phyloP scores from a whole-genome alignment of 2,329 filamentous ascomycete genomes.

The Claviceps capensis region DNA sequence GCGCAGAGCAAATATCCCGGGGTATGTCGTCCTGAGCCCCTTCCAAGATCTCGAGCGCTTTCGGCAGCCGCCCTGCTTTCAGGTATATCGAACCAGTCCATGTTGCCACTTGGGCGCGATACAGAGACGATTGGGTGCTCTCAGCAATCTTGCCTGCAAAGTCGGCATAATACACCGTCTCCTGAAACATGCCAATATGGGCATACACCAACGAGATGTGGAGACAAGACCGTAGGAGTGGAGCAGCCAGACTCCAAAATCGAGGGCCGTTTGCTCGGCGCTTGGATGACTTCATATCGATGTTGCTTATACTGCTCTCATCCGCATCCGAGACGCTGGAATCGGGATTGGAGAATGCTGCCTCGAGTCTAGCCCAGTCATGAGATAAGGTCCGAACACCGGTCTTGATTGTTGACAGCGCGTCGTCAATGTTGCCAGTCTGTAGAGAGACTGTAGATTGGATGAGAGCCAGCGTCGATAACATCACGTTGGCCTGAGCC shows the following conservation, averaged over 20 bases:
- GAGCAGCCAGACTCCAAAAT: constrained; percentile 68
- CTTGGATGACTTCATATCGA: constrained; percentile 12
- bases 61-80: constrained; percentile 43
- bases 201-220: constrained; percentile 68
- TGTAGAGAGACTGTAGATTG: constrained; percentile 53
- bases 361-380: constrained; percentile 41
- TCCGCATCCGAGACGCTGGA: constrained; percentile 15
- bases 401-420: constrained; percentile 42
- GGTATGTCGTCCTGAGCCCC: constrained; percentile 40
- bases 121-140: constrained; percentile 49
- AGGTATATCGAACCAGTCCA: constrained; percentile 43
- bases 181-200: constrained; percentile 74
- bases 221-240: constrained; percentile 56
- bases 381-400: constrained; percentile 42
- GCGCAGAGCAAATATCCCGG: constrained; percentile 21
- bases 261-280: constrained; percentile 32
- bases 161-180: constrained; percentile 78
- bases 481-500: constrained; percentile 17
- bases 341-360: constrained; percentile 12
- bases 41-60: constrained; percentile 41
- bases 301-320: constrained; percentile 12
- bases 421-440: constrained; percentile 42
- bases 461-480: constrained; percentile 31
- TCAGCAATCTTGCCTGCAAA: constrained; percentile 67
- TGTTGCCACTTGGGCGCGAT: constrained; percentile 38